Percentiles rank a stretch among this genome's conserved stretches.
Evolutionary conservation across 805 yeast species (phyloP).

Genomic region (Brettanomyces naardenensis): DNA sequence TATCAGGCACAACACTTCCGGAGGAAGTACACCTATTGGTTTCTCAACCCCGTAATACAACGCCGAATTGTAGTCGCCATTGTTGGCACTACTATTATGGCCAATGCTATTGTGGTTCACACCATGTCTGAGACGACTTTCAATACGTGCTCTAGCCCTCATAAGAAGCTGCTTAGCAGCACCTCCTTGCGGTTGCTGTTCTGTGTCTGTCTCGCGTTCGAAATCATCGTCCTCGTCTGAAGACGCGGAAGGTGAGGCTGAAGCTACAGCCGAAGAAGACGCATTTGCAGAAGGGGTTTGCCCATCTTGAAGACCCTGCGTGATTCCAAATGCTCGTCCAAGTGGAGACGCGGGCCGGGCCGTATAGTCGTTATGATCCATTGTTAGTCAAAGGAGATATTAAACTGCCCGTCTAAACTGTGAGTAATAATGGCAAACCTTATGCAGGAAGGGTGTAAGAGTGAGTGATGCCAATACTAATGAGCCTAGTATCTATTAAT

Average conservation of each 20-base stretch:
- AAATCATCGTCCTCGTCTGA: constrained; percentile 2
- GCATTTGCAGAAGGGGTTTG: background rate
- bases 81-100: constrained; percentile 8
- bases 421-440: no score
- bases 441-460: no score
- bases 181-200: constrained; percentile 2
- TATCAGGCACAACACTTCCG: constrained; percentile 56
- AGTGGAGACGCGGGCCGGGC: no score
- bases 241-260: constrained; percentile 1
- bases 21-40: constrained; percentile 41
- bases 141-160: constrained; percentile 17
- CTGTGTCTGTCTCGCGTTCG: background rate
- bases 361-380: no score
- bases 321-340: no score
- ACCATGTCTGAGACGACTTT: background rate
- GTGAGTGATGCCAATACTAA: no score
- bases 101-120: constrained; percentile 8
- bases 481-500: no score
- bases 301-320: background rate
- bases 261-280: background rate
- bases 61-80: constrained; percentile 4
- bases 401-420: no score
- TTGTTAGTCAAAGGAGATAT: no score
- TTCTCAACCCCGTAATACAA: constrained; percentile 11
- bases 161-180: constrained; percentile 1